Evolutionary conservation across 2,329 filamentous ascomycete species (phyloP).

Genomic region (Rhynchosporium secalis): DNA sequence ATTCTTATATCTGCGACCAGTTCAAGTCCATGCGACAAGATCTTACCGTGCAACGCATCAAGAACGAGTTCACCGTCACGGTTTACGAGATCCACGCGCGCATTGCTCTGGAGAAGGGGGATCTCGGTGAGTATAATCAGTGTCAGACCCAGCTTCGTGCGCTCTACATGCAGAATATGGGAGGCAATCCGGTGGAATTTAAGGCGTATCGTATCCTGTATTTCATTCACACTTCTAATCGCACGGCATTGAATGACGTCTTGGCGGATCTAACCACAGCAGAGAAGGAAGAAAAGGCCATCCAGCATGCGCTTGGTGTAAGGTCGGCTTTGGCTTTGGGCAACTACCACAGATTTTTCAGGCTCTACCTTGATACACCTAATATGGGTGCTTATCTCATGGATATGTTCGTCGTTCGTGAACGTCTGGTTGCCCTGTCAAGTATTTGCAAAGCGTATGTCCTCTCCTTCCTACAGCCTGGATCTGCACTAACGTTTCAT

Average conservation of each 20-base stretch:
- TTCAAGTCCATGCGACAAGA: constrained; percentile 99
- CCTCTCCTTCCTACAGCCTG: background rate
- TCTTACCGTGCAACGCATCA: constrained; percentile 95
- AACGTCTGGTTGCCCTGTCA: constrained; percentile 86
- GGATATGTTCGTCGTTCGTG: constrained; percentile 97
- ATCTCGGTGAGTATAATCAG: constrained; percentile 99
- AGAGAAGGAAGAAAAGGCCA: constrained; percentile 83
- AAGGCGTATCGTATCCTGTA: constrained; percentile 99
- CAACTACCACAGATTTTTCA: constrained; percentile 98
- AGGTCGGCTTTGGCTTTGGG: constrained; percentile 88
- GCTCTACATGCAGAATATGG: constrained; percentile 82
- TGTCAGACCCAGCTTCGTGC: constrained; percentile 97
- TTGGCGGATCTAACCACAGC: constrained; percentile 97
- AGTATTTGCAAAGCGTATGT: constrained; percentile 95
- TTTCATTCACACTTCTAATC: constrained; percentile 98
- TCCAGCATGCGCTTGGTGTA: constrained; percentile 89
- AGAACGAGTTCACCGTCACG: constrained; percentile 91
- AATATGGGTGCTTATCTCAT: constrained; percentile 98
- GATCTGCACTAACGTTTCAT: constrained; percentile 47
- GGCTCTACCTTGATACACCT: constrained; percentile 88
- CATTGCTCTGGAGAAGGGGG: constrained; percentile 96
- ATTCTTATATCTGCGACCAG: constrained; percentile 97
- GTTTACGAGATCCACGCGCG: constrained; percentile 98
- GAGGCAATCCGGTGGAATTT: constrained; percentile 91
- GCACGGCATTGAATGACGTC: constrained; percentile 95